Base-by-base conservation (phyloP, 176 grass and related monocot species). In the Neostapfia colusana region DNA sequence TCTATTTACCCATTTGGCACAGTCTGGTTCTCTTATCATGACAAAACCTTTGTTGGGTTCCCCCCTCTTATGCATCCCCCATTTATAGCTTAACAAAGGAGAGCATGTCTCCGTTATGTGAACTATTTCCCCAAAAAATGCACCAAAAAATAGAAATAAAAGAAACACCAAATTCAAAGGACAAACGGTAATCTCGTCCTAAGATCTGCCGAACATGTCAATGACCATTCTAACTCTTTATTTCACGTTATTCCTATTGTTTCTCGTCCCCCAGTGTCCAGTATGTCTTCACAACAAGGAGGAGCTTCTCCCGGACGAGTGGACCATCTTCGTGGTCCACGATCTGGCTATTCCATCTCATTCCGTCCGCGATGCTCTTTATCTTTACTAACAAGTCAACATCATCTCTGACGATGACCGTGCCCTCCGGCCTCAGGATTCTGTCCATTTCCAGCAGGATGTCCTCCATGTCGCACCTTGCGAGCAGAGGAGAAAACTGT, bases 271-370 rank as follows among this genome's bases (percentile, higher is more conserved):
- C 79, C 2, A 88, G 70, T 50, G 91, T 90, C 95, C 95, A 98
- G 73, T 95, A 94, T 63, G 87, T 86, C 85, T 98, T 98, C 51
- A 94, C 89, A 77, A 90, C 91, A 81, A 98, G 79, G 25, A 98
- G 84, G 71, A 98, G 77, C 85, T 98, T 98, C 87, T 92, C 91
- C 68, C 89, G 92, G 65, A 88, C 85, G 63, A 84, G 89, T 35
- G 95, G 95, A 44, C 95, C 95, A 66, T 90, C 88, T 88, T 98
- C 95, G 51, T 98, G 91, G 62, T 98, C 95, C 20, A 88, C 79
- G 78, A 94, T 95, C 80, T 88, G 95, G 73, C 91, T 98, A 66
- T 92, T 83, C 95, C 95, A 98, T 83, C 75, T 89, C 91, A 98
- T 90, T 70, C 89, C 75, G 23, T 98, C 95, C 6, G 89, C 26